Evolutionary conservation across 768 basidiomycete genomes (phyloP), one percentile per base, ranked within the genome.

Genomic region (Asterophora lycoperdoides): DNA sequence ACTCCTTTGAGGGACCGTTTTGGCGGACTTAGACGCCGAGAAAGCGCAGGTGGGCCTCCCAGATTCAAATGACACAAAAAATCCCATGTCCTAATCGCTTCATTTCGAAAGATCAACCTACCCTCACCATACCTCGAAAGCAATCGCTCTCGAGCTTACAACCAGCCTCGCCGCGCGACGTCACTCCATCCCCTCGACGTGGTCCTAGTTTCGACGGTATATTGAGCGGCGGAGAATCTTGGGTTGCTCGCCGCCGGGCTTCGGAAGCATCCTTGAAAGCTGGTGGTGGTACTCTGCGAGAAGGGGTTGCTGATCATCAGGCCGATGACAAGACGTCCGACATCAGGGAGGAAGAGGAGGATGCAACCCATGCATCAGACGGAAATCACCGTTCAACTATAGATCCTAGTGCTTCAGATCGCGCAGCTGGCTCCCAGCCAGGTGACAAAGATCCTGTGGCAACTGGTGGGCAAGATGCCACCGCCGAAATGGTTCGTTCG

Each of bases 141-240:
- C 75, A 81, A 34, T 89, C 89, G 6, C 61, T 85, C 59, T 84
- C 87, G 17, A 72, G 75, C 46, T 69, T 77, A 48, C 84, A 83
- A 58, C 69, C 72, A 14, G 52, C 69, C 46, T 79, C 82, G 37
- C 76, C 86, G 33, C 82, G 86, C 41, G 86, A 86, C 42, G 60
- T 63, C 10, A 72, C 70, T 17, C 77, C 80, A 36, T 86, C 87
- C 30, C 85, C 88, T 56, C 83, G 88, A 45, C 74, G 73, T 52
- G 80, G 86, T 45, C 70, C 79, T 46, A 77, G 77, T 48, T 87
- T 89, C 55, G 88, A 90, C 57, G 86, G 86, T n/a, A 78, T 89
- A 8, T 69, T 89, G 41, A 73, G 70, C 41, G 72, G 70, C 42
- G 82, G 81, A 40, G 87, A 89, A 44, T 78, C 84, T 26, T 87